These are phyloP conservation scores for Schizothecium vesticola DNA, from an alignment of 495 filamentous ascomycete species.

Conservation along the genomic window DNA sequence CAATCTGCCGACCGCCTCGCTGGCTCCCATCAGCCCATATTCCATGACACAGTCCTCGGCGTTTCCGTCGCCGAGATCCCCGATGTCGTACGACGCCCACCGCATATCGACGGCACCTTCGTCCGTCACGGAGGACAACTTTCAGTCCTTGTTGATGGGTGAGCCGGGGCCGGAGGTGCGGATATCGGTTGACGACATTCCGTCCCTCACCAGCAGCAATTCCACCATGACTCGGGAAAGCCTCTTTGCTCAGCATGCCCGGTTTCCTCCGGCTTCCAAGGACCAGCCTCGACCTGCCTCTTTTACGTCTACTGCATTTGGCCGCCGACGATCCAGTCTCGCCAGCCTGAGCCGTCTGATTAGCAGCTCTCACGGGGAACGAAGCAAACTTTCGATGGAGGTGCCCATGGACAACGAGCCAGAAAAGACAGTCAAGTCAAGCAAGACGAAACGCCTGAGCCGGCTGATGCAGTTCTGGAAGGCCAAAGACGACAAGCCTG, in stretches of 20 bases:
- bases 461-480: slow-evolving; percentile 84
- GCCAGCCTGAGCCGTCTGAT: slow-evolving; percentile 81
- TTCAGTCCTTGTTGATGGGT: slow-evolving; percentile 55
- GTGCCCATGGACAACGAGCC: slow-evolving; percentile 47
- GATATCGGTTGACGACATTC: slow-evolving; percentile 78
- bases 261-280: slow-evolving; percentile 21
- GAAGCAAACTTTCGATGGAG: slow-evolving; percentile 76
- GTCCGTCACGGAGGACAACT: slow-evolving; percentile 63
- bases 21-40: slow-evolving; percentile 49
- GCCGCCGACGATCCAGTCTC: slow-evolving; percentile 75
- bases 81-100: slow-evolving; percentile 61
- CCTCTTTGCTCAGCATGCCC: slow-evolving; percentile 31
- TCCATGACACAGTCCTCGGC: slow-evolving; percentile 49
- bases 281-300: slow-evolving; percentile 63
- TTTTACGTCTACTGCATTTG: slow-evolving; percentile 58
- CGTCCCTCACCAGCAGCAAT: slow-evolving; percentile 78
- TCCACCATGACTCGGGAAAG: slow-evolving; percentile 76
- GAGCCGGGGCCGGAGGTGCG: slow-evolving; percentile 62
- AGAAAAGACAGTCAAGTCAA: slow-evolving; percentile 61
- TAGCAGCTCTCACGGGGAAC: slow-evolving; percentile 68
- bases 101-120: slow-evolving; percentile 67
- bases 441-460: slow-evolving; percentile 66
- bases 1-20: slow-evolving; percentile 38
- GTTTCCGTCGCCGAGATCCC: slow-evolving; percentile 53
- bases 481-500: slow-evolving; percentile 33